Conservation (phyloP, 2,329 filamentous ascomycete species). For the Sordariomycetes sp. region DNA sequence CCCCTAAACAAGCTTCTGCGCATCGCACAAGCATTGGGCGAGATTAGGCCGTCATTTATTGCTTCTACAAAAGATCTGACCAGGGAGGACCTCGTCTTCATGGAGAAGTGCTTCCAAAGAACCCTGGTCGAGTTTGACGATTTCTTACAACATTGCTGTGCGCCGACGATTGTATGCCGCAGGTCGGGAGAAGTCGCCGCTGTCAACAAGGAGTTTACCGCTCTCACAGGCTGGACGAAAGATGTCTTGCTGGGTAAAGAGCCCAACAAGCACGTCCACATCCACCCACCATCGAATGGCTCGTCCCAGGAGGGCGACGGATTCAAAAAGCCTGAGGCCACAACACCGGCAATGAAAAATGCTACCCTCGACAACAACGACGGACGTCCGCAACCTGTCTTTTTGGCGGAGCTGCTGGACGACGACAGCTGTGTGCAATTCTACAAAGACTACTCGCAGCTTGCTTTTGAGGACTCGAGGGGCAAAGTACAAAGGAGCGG, state of each 20-base stretch:
- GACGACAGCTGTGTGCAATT: constrained; percentile 91
- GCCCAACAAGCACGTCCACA: constrained; percentile 80
- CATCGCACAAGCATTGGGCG: constrained; percentile 80
- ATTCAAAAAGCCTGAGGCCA: constrained; percentile 25
- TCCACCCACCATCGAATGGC: constrained; percentile 29
- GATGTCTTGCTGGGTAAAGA: constrained; percentile 82
- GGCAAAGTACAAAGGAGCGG: constrained; percentile 78
- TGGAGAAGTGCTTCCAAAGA: constrained; percentile 94
- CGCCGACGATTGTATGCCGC: constrained; percentile 84
- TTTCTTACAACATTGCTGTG: constrained; percentile 79
- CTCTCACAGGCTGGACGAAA: constrained; percentile 88
- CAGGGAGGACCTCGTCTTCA: constrained; percentile 83
- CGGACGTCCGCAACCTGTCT: constrained; percentile 64
- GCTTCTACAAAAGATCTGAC: constrained; percentile 85
- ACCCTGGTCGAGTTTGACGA: constrained; percentile 90
- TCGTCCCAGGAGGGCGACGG: neutral
- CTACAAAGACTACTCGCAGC: constrained; percentile 87
- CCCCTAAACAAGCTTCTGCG: constrained; percentile 66
- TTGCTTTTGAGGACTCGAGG: constrained; percentile 85
- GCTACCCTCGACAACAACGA: constrained; percentile 32
- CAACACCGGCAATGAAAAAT: constrained; percentile 42
- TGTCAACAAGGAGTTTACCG: constrained; percentile 94
- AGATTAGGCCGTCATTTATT: constrained; percentile 88
- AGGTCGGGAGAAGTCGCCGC: constrained; percentile 91
- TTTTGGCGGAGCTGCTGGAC: constrained; percentile 85